These are phyloP conservation scores for Colletotrichum tabaci DNA, from an alignment of 2,329 filamentous ascomycete species.

Conservation along the genomic window DNA sequence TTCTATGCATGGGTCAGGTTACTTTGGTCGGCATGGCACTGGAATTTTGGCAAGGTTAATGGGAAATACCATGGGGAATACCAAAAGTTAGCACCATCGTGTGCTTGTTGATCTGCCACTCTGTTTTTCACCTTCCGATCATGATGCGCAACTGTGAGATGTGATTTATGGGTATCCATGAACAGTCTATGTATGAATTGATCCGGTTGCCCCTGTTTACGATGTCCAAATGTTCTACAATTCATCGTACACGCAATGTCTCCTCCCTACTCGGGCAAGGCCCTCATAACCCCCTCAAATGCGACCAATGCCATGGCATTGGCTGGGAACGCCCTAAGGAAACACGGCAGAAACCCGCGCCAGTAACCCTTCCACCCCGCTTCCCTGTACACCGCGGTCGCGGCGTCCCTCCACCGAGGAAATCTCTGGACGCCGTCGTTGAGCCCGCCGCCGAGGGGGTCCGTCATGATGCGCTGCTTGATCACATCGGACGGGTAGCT, in stretches of 20 bases:
- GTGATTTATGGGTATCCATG: conserved; percentile 36
- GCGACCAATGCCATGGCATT: conserved; percentile 95
- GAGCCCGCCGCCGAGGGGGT: conserved; percentile 81
- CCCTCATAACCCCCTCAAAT: conserved; percentile 92
- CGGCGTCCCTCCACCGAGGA: conserved; percentile 84
- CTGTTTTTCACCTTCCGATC: neutral
- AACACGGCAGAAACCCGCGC: conserved; percentile 94
- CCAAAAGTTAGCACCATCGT: conserved; percentile 43
- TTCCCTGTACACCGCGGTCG: conserved; percentile 81
- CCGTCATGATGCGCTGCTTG: conserved; percentile 98
- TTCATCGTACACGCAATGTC: neutral
- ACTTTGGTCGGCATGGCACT: conserved; percentile 42
- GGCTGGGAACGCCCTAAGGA: conserved; percentile 92
- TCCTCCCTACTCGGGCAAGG: conserved; percentile 60
- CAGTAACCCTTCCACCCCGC: conserved; percentile 86
- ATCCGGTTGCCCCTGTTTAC: neutral
- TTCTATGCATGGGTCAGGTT: conserved; percentile 34
- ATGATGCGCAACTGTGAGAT: conserved; percentile 20
- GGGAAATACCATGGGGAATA: conserved; percentile 33
- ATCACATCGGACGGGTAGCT: conserved; percentile 94
- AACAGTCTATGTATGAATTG: conserved; percentile 21
- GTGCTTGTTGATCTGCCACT: conserved; percentile 44
- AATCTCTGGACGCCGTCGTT: conserved; percentile 79
- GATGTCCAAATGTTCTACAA: neutral
- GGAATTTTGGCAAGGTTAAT: conserved; percentile 40